These are phyloP conservation scores for Aspergillus vadensis DNA, from an alignment of 2,329 filamentous ascomycete genomes.

Conservation along the genomic window DNA sequence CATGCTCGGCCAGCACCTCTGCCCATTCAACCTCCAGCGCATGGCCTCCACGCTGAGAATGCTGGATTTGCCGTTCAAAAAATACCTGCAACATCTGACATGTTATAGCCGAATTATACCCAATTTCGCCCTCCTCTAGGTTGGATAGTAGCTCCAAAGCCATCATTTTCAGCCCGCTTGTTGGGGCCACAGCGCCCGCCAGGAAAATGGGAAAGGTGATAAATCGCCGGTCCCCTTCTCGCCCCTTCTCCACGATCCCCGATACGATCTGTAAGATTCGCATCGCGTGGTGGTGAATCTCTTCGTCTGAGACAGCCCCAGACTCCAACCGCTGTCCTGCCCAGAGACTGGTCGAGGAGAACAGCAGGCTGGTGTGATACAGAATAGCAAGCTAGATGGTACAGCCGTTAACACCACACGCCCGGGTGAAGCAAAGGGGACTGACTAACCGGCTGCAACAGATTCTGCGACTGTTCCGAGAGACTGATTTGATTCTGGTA, in stretches of 20 bases:
- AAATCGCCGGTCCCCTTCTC: conserved; percentile 47
- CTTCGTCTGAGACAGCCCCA: conserved; percentile 38
- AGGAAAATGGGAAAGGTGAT: conserved; percentile 58
- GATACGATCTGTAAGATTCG: conserved; percentile 51
- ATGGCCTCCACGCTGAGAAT: conserved; percentile 42
- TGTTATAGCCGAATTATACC: conserved; percentile 50
- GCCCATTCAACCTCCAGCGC: conserved; percentile 55
- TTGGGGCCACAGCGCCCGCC: conserved; percentile 49
- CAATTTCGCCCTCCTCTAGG: conserved; percentile 52
- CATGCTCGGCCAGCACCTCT: conserved; percentile 48
- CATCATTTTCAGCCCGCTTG: conserved; percentile 47
- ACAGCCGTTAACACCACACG: conserved; percentile 12
- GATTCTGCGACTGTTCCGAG: conserved; percentile 36
- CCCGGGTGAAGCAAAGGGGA: background rate
- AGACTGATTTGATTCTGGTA: conserved; percentile 40
- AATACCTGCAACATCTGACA: conserved; percentile 51
- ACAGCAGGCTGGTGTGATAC: conserved; percentile 54
- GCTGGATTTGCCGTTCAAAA: conserved; percentile 51
- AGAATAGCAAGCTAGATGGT: conserved; percentile 39
- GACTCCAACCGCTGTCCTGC: conserved; percentile 49
- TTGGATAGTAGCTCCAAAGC: conserved; percentile 53
- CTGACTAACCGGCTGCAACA: conserved; percentile 49
- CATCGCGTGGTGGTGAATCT: conserved; percentile 49
- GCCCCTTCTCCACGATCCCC: conserved; percentile 38
- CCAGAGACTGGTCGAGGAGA: conserved; percentile 58